A percentile compares a stretch with the other conserved stretches of the same genome.
These are phyloP conservation scores for Talaromyces sp. DNA, from an alignment of 2,329 filamentous ascomycete species.

Conservation along the genomic window DNA sequence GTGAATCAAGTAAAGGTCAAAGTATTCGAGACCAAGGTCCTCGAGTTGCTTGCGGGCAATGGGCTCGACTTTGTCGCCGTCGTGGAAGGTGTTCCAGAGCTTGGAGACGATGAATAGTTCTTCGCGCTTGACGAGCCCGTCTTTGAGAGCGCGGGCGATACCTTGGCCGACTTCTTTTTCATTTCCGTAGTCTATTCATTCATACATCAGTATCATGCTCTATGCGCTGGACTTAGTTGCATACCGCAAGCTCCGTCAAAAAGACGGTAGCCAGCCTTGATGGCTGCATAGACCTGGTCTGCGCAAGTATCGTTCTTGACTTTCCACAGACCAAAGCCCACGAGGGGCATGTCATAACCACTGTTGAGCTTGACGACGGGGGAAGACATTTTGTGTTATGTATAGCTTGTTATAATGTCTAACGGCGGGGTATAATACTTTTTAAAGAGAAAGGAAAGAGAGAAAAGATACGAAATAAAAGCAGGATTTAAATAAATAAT, in stretches of 20 bases:
- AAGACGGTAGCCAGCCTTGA: conserved; percentile 60
- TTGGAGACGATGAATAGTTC: conserved; percentile 92
- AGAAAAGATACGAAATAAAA: neutral
- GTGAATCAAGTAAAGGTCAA: conserved; percentile 86
- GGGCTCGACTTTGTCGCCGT: conserved; percentile 70
- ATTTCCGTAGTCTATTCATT: conserved; percentile 70
- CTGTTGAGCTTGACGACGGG: conserved; percentile 31
- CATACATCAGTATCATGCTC: neutral
- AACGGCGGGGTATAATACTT: neutral
- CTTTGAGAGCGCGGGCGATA: conserved; percentile 74
- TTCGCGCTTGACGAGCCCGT: conserved; percentile 76
- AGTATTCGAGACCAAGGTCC: conserved; percentile 84
- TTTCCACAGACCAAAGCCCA: conserved; percentile 68
- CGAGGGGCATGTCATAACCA: conserved; percentile 40
- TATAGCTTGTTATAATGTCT: neutral
- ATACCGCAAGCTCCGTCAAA: conserved; percentile 61
- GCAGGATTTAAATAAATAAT: neutral
- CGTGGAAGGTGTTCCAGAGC: conserved; percentile 91
- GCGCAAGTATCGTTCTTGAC: conserved; percentile 70
- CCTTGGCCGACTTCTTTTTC: conserved; percentile 76
- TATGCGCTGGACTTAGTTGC: conserved; percentile 11
- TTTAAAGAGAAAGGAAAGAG: neutral
- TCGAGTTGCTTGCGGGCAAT: conserved; percentile 74
- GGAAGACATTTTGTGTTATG: conserved; percentile 25
- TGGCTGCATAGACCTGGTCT: conserved; percentile 73